Evolutionary conservation across 768 basidiomycete genomes (phyloP), one percentile per base, ranked within the genome.

Genomic region (Xerocomus spinulosus): DNA sequence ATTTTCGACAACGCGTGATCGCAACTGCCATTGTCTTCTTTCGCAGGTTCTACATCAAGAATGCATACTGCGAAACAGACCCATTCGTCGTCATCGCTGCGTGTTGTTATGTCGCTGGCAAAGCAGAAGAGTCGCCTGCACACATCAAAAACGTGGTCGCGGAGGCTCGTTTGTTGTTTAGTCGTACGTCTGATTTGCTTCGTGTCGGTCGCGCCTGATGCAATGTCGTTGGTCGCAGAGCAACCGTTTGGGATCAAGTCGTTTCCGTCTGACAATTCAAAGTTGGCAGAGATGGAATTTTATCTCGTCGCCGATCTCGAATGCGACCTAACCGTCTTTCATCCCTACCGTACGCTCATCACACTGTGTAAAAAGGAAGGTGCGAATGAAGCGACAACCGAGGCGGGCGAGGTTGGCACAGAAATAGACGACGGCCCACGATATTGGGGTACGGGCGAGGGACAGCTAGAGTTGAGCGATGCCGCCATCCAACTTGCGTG

Each of bases 261-360:
- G n/a, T 95, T 96, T 61, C 82, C 88, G 0, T 78, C 86, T 0
- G 93, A 96, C 62, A 87, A 94, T 58, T 80, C 86, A 10, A 93
- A 92, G 61, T 73, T 99, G 13, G 96, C 94, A 4, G 96, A 99
- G 66, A 97, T 97, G 94, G 95, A 98, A 64, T 98, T 98, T 70
- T 98, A 95, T 70, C 82, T 98, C 9, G 85, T 99, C 20, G 92
- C 92, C 61, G 94, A 99, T 63, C 79, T 98, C 23, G 93, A 96
- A 65, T 97, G 95, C 59, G 92, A 98, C 67, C 72, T 99, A 35
- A 79, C 85, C 46, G 79, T 97, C 8, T 97, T 92, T 65, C 96
- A 97, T 64, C 95, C 96, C 0, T 99, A 99, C 68, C 83, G 92
- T 43, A 89, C 92, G 0, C 78, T 98, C 20, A 71, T 87, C 34